Evolutionary conservation across 495 filamentous ascomycete species (phyloP), one percentile per base, ranked within the genome.

Genomic region (Aspergillus bertholletiae): DNA sequence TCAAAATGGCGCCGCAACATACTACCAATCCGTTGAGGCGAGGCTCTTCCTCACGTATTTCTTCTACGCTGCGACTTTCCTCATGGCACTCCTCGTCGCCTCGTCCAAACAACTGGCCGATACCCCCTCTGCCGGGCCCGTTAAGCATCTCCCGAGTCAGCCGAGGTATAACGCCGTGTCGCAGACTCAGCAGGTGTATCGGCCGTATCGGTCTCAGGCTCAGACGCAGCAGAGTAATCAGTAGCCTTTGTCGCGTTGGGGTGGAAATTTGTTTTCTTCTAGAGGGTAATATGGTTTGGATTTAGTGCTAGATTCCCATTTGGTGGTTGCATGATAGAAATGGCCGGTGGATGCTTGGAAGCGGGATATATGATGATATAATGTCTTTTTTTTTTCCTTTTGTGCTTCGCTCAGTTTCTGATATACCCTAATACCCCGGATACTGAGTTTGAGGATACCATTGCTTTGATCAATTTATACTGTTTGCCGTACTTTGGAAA

Each of bases 1-100:
- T 7, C 34, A 7, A 13, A 20, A 18, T 8, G 45, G 21, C 7
- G 17, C 46, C 9, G 32, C 26, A 2, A 13, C 44, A 4, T 23
- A 24, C 1, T 5, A 45, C 20, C 54, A 15, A 0, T 49, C 47
- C 20, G 23, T 26, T 12, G 22, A 46, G 41, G 54, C 54, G 0
- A 15, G 21, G 30, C 11, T 51, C 7, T 53, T 54, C 35, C 21
- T 58, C 12, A 1, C 6, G 11, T 46, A 49, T 17, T 54, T 58
- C 27, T 58, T 58, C 45, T 58, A 53, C 7, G 27, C 56, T 2
- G 7, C 24, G 5, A 20, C 51, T 0, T 35, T 58, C n/a, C 44
- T 46, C 1, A 30, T 28, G 20, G 35, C 46, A 1, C n/a, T 48
- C 22, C 1, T 48, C 28, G 55, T 52, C 22, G 34, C 34, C 7